Conservation (phyloP, 371 early-diverging fungal species). For the Smittium culicis region DNA sequence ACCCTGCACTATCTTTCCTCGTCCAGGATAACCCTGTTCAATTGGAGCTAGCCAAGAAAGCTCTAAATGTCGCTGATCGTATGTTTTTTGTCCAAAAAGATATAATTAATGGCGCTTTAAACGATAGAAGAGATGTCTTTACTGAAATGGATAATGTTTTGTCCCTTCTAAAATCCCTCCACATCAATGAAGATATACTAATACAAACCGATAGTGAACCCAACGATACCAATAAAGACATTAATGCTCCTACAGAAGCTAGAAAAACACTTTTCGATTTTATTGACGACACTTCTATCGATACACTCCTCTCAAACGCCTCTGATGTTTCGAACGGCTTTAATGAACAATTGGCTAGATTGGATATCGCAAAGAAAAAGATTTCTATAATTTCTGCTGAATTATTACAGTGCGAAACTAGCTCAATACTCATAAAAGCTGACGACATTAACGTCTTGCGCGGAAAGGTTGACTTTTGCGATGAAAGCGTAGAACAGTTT, state of each 20-base stretch:
- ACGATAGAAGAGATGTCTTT: no score
- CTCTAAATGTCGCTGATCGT: no score
- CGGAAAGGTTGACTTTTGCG: background rate
- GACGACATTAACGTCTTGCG: background rate
- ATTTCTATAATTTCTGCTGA: background rate
- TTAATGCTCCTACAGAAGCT: background rate
- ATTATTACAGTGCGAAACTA: background rate
- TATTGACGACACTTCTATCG: background rate
- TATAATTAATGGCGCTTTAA: no score
- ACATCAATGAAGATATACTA: background rate
- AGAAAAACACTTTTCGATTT: no score
- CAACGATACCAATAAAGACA: background rate
- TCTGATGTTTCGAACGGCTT: background rate
- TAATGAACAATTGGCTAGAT: background rate
- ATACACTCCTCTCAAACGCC: background rate
- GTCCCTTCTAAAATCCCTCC: background rate
- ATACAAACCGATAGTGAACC: background rate
- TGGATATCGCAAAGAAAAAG: background rate
- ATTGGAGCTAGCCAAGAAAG: constrained; percentile 1
- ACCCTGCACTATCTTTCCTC: constrained; percentile 3
- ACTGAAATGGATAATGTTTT: constrained; percentile 5
- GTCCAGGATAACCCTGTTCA: constrained; percentile 1
- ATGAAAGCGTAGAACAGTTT: background rate
- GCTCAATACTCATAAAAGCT: background rate
- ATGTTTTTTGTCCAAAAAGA: no score